Evolutionary conservation across 176 grass and related monocot genomes (phyloP).

Genomic region (Hyparrhenia diplandra): DNA sequence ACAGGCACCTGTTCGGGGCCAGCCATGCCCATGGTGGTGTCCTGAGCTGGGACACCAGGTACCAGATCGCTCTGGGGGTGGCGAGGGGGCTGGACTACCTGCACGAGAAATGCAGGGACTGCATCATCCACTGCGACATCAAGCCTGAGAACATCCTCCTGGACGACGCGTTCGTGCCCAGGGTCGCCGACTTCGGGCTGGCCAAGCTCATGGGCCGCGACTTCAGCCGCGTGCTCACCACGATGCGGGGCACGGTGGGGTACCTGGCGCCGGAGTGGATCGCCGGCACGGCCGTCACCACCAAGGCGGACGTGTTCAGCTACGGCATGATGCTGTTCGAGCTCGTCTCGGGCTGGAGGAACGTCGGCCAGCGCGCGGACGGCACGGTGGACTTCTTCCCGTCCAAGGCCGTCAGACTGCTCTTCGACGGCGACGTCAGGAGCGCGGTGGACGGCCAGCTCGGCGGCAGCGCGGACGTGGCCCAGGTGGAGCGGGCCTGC

Average conservation of each 20-base stretch:
- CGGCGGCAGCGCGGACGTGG: constrained; percentile 1
- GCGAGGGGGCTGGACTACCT: constrained; percentile 58
- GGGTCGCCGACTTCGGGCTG: constrained; percentile 48
- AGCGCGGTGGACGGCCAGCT: constrained; percentile 24
- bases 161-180: constrained; percentile 25
- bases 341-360: constrained; percentile 35
- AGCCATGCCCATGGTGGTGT: neutral
- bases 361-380: constrained; percentile 20
- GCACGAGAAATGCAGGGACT: constrained; percentile 58
- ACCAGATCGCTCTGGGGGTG: constrained; percentile 42
- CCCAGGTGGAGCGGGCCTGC: constrained; percentile 38
- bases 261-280: constrained; percentile 68
- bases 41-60: constrained; percentile 45
- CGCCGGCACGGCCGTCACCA: constrained; percentile 30
- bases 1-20: constrained; percentile 33
- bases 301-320: constrained; percentile 60
- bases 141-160: constrained; percentile 71
- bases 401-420: neutral
- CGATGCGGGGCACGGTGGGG: constrained; percentile 45
- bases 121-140: constrained; percentile 76
- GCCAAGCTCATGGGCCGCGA: constrained; percentile 55
- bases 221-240: constrained; percentile 56
- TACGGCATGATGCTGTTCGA: constrained; percentile 63
- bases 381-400: constrained; percentile 35
- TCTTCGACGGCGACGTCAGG: constrained; percentile 21